These are phyloP conservation scores for Glycine latifolia DNA, from an alignment of 306 rosid species.

Conservation along the genomic window DNA sequence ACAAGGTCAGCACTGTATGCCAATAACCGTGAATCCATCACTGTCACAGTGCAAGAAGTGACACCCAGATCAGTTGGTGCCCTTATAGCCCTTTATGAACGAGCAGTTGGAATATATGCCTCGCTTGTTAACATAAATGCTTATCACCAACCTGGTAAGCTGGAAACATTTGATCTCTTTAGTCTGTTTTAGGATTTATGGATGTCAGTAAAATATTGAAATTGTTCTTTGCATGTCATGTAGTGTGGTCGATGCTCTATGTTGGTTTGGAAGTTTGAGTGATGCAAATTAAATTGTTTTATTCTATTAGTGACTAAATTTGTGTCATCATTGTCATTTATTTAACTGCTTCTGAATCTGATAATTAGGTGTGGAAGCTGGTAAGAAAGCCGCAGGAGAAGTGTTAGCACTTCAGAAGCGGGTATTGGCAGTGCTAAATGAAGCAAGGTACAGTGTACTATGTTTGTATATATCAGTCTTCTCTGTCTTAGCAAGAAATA, in stretches of 20 bases:
- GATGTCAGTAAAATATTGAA: background rate
- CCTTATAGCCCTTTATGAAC: slow-evolving; percentile 17
- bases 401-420: slow-evolving; percentile 93
- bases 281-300: slow-evolving; percentile 4
- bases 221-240: background rate
- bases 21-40: slow-evolving; percentile 18
- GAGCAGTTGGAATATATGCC: slow-evolving; percentile 25
- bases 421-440: slow-evolving; percentile 79
- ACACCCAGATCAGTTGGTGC: slow-evolving; percentile 27
- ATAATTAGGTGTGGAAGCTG: slow-evolving; percentile 85
- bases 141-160: slow-evolving; percentile 26
- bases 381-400: slow-evolving; percentile 92
- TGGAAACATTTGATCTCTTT: background rate
- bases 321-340: slow-evolving; percentile 13
- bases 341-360: slow-evolving; percentile 30
- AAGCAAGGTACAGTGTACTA: slow-evolving; percentile 68
- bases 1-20: slow-evolving; percentile 25
- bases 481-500: slow-evolving; percentile 20
- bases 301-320: background rate
- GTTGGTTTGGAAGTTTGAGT: slow-evolving; percentile 17
- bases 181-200: slow-evolving; percentile 5
- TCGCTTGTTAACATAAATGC: slow-evolving; percentile 18
- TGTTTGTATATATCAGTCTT: slow-evolving; percentile 28
- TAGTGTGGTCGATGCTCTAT: background rate
- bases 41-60: slow-evolving; percentile 19